A percentile compares a stretch with the other conserved stretches of the same genome.
phyloP scores from a whole-genome alignment of 2,329 filamentous ascomycete species.

The Fusarium sp. region DNA sequence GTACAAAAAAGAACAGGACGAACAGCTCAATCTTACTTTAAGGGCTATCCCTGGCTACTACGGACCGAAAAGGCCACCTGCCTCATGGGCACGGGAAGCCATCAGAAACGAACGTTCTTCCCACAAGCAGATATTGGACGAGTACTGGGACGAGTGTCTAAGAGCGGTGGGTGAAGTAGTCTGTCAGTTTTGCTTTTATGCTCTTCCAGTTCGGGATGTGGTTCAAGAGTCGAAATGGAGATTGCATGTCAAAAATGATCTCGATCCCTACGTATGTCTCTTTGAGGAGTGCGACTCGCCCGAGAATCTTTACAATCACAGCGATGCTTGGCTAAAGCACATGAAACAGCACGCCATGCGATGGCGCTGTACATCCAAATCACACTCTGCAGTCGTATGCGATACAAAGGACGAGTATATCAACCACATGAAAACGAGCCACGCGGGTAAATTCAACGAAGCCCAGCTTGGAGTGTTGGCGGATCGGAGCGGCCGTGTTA shows the following conservation, averaged over 20 bases:
- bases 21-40: background rate
- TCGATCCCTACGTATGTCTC: slow-evolving; percentile 37
- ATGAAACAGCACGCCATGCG: slow-evolving; percentile 13
- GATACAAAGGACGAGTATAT: slow-evolving; percentile 8
- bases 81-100: background rate
- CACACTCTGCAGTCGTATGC: background rate
- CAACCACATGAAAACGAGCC: slow-evolving; percentile 14
- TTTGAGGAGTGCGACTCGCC: slow-evolving; percentile 29
- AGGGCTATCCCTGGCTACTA: background rate
- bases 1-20: background rate
- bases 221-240: slow-evolving; percentile 26
- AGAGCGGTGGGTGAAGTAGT: slow-evolving; percentile 10
- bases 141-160: slow-evolving; percentile 13
- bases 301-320: slow-evolving; percentile 14
- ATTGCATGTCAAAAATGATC: slow-evolving; percentile 30
- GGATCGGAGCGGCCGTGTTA: background rate
- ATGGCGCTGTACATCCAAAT: slow-evolving; percentile 11
- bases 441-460: slow-evolving; percentile 2
- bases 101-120: background rate
- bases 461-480: slow-evolving; percentile 12
- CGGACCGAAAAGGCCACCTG: background rate
- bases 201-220: slow-evolving; percentile 4
- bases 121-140: slow-evolving; percentile 2
- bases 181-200: slow-evolving; percentile 28
- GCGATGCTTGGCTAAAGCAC: slow-evolving; percentile 19